Percentiles rank a stretch among this genome's conserved stretches.
phyloP scores from a whole-genome alignment of 768 basidiomycete genomes.

The Epithele typhae region DNA sequence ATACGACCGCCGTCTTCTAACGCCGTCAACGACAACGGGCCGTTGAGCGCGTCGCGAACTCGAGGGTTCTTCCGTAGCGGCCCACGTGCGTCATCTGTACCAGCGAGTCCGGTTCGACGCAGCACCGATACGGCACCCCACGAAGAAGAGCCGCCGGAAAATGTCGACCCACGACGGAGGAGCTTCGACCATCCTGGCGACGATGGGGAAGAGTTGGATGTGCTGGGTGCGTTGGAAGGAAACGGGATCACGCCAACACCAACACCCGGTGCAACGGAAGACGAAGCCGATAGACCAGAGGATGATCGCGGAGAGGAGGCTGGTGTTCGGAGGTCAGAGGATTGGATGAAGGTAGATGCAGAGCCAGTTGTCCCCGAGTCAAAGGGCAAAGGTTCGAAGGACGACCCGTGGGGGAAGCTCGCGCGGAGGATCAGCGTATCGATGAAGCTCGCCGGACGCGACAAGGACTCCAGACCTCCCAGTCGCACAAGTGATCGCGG shows the following conservation, averaged over 20 bases:
- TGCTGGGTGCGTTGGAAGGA: conserved; percentile 10
- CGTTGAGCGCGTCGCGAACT: not conserved
- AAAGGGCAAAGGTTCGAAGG: conserved; percentile 25
- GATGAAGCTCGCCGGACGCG: conserved; percentile 36
- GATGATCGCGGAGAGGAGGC: conserved; percentile 2
- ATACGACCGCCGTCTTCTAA: conserved; percentile 12
- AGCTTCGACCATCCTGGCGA: conserved; percentile 37
- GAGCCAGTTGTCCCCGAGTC: conserved; percentile 8
- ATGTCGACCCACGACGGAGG: conserved; percentile 34
- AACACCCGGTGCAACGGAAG: conserved; percentile 4
- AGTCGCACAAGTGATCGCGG: conserved; percentile 21
- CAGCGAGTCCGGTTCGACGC: conserved; percentile 33
- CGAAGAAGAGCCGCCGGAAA: conserved; percentile 35
- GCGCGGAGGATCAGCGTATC: conserved; percentile 59
- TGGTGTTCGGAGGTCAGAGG: conserved; percentile 18
- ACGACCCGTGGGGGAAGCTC: conserved; percentile 59
- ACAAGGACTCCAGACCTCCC: conserved; percentile 23
- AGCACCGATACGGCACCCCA: conserved; percentile 34
- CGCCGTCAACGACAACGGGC: conserved; percentile 1
- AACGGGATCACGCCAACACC: not conserved
- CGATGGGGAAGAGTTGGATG: conserved; percentile 11
- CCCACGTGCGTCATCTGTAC: conserved; percentile 55
- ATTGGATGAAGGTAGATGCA: conserved; percentile 31
- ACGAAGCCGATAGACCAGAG: conserved; percentile 1
- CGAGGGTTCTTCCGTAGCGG: conserved; percentile 4